A percentile compares a stretch with the other conserved stretches of the same genome.
Conservation (phyloP, 352 stramenopile species). For the Globisporangium orthogonon region DNA sequence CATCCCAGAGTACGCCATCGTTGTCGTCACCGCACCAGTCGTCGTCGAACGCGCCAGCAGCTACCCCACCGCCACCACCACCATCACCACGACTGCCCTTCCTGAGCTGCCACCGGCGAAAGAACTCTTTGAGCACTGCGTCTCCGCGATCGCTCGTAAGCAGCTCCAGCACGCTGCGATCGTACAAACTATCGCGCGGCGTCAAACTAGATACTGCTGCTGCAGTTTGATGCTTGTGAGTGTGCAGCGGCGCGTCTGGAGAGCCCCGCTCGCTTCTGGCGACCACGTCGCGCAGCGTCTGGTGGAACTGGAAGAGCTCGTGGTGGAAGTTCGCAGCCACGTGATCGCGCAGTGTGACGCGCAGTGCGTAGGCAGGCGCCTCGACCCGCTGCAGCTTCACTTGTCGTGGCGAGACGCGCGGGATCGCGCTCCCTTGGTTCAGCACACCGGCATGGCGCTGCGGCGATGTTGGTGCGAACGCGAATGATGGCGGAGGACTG, state of each 20-base stretch:
- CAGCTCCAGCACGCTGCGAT: constrained; percentile 37
- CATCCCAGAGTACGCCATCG: constrained; percentile 36
- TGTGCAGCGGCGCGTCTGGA: constrained; percentile 1
- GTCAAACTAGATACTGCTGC: neutral
- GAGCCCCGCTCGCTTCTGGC: constrained; percentile 2
- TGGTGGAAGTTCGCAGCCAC: constrained; percentile 38
- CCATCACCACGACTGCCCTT: constrained; percentile 2
- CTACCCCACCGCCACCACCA: neutral
- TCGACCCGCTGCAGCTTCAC: constrained; percentile 28
- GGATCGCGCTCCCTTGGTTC: neutral
- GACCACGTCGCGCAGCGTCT: constrained; percentile 44
- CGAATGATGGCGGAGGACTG: neutral
- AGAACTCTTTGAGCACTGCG: constrained; percentile 58
- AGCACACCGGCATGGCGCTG: neutral
- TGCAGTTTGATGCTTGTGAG: neutral
- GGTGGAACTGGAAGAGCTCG: constrained; percentile 67
- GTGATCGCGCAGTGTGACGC: constrained; percentile 23
- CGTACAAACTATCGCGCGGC: constrained; percentile 3
- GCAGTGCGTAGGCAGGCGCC: constrained; percentile 2
- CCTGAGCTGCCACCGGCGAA: constrained; percentile 36
- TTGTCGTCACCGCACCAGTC: constrained; percentile 9
- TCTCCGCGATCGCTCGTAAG: constrained; percentile 64
- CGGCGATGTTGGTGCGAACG: constrained; percentile 6
- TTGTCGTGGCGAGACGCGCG: constrained; percentile 20
- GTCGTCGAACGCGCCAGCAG: neutral